Percentiles rank a stretch among this genome's conserved stretches.
Evolutionary conservation across 805 yeast genomes (phyloP).

Genomic region (Spathaspora arborariae): DNA sequence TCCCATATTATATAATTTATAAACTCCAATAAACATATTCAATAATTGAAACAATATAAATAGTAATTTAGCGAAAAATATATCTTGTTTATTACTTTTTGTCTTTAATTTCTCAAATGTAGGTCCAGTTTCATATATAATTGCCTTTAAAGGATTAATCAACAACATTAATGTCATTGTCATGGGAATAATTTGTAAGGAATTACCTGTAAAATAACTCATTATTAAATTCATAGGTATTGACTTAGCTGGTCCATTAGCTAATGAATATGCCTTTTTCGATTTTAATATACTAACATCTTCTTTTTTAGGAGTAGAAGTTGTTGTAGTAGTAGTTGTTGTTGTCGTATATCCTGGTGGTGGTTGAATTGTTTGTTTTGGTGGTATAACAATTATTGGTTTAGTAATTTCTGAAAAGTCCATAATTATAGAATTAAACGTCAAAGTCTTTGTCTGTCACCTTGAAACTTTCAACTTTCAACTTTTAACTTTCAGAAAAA

Average conservation of each 20-base stretch:
- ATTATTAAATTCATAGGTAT: slow-evolving; percentile 88
- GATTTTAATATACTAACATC: slow-evolving; percentile 37
- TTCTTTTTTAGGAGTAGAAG: slow-evolving; percentile 11
- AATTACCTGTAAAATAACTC: slow-evolving; percentile 91
- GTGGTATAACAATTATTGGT: slow-evolving; percentile 9
- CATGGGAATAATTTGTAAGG: slow-evolving; percentile 85
- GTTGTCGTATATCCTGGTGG: slow-evolving; percentile 14
- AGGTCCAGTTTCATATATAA: slow-evolving; percentile 48
- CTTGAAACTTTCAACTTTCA: not conserved
- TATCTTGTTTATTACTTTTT: slow-evolving; percentile 27
- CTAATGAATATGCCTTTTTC: slow-evolving; percentile 83
- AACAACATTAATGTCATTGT: slow-evolving; percentile 85
- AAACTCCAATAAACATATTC: slow-evolving; percentile 70
- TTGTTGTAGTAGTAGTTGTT: slow-evolving; percentile 2
- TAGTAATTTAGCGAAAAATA: slow-evolving; percentile 22
- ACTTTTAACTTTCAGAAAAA: not conserved
- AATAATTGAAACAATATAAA: slow-evolving; percentile 43
- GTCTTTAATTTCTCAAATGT: slow-evolving; percentile 51
- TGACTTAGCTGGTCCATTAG: slow-evolving; percentile 72
- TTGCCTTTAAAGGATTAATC: slow-evolving; percentile 71
- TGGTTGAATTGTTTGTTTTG: slow-evolving; percentile 6
- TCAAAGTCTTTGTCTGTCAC: not conserved
- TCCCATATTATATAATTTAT: slow-evolving; percentile 86
- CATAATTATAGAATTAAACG: not conserved
- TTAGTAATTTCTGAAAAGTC: slow-evolving; percentile 5